phyloP scores from a whole-genome alignment of 1,139 yeast species.

The Candida sanyaensis region DNA sequence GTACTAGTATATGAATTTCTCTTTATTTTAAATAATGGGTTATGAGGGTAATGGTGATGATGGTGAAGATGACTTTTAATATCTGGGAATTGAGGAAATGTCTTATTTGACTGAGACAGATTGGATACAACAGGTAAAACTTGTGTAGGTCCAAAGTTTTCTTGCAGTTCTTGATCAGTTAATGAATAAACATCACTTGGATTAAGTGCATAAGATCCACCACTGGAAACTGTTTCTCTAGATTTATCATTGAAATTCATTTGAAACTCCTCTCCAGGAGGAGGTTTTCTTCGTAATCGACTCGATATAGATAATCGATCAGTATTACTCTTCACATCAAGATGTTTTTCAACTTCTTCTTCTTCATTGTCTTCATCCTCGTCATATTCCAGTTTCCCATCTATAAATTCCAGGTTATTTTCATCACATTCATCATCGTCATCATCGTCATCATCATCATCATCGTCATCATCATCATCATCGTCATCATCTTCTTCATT shows the following conservation, averaged over 20 bases:
- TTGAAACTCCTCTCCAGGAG: constrained; percentile 19
- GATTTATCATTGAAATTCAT: constrained; percentile 11
- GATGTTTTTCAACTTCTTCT: neutral
- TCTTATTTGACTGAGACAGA: constrained; percentile 4
- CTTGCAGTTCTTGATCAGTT: constrained; percentile 14
- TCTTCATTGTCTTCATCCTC: neutral
- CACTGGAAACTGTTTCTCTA: constrained; percentile 15
- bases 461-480: too few relatives aligned
- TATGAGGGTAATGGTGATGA: constrained; percentile 5
- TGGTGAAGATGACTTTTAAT: constrained; percentile 13
- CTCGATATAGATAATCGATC: constrained; percentile 6
- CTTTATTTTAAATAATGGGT: constrained; percentile 17
- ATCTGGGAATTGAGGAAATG: constrained; percentile 32
- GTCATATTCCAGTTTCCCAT: constrained; percentile 3
- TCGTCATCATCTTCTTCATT: constrained; percentile 8
- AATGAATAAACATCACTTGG: constrained; percentile 12
- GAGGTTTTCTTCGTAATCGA: constrained; percentile 29
- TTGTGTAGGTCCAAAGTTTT: constrained; percentile 8
- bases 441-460: constrained; percentile 6
- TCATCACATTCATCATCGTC: constrained; percentile 7
- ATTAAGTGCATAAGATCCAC: constrained; percentile 15
- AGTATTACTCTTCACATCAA: neutral
- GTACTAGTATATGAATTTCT: constrained; percentile 18
- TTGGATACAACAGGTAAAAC: neutral
- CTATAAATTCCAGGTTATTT: neutral